These are phyloP conservation scores for Craspedostauros australis DNA, from an alignment of 108 stramenopile genomes.

Conservation along the genomic window DNA sequence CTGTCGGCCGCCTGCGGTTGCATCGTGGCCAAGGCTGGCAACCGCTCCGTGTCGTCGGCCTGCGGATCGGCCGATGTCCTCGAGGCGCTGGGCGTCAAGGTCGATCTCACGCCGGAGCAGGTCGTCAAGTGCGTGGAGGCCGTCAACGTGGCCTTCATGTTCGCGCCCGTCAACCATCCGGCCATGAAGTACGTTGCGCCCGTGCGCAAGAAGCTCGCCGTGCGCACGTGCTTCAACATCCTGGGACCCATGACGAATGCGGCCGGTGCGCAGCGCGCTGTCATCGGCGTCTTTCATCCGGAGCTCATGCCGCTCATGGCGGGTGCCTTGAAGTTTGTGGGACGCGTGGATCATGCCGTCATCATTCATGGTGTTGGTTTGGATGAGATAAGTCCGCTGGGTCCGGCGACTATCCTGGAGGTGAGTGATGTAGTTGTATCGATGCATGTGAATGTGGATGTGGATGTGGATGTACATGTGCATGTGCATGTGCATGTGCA, in stretches of 20 bases:
- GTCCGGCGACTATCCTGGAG: conserved; percentile 89
- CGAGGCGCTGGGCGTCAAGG: conserved; percentile 90
- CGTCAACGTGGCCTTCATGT: conserved; percentile 92
- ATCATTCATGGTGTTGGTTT: conserved; percentile 96
- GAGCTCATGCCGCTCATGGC: conserved; percentile 85
- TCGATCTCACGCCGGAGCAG: conserved; percentile 82
- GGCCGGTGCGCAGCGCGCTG: conserved; percentile 90
- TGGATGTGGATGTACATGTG: too few relatives aligned
- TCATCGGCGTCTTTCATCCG: conserved; percentile 96
- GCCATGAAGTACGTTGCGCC: conserved; percentile 96
- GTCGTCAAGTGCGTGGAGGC: conserved; percentile 87
- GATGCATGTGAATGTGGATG: too few relatives aligned
- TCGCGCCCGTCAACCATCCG: conserved; percentile 97
- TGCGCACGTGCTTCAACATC: conserved; percentile 97
- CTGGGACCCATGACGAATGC: conserved; percentile 98
- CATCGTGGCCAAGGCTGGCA: conserved; percentile 95
- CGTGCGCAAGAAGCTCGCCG: conserved; percentile 88
- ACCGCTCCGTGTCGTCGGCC: conserved; percentile 84
- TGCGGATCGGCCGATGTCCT: conserved; percentile 96
- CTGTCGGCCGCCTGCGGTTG: conserved; percentile 95
- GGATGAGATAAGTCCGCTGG: conserved; percentile 97
- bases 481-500: too few relatives aligned
- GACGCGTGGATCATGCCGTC: conserved; percentile 93
- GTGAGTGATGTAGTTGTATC: too few relatives aligned
- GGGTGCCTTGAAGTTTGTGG: conserved; percentile 84